Evolutionary conservation across 768 basidiomycete genomes (phyloP), one percentile per base, ranked within the genome.

Genomic region (Amanita pallidorosea): DNA sequence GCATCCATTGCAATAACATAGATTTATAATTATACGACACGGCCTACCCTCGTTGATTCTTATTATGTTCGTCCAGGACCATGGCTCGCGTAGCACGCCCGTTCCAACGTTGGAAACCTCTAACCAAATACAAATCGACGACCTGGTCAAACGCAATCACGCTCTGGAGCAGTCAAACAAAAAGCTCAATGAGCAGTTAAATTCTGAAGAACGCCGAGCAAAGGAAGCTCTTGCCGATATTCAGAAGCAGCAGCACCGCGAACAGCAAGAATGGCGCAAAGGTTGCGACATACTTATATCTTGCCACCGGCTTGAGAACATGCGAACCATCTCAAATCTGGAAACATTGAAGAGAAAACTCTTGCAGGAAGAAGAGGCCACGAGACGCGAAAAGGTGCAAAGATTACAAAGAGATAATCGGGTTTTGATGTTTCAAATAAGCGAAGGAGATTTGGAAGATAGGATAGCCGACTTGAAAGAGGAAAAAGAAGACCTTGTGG

Each of bases 71-170:
- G 56, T 52, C 15, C 54, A 58, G 22, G 58, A 54, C 20, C 53
- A 49, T 3, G 61, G 60, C 15, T 59, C 60, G 42, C 47, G 61
- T 38, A 42, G 63, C 55, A 43, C 58, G 55, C 42, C 61, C 57
- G 45, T 61, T 18, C 72, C 70, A 27, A 72, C 79, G 20, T 70
- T 85, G 58, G 77, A 78, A 54, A 70, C 78, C 22, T 73, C 80
- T 4, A 77, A 83, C 61, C 80, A 80, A 53, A 65, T 72, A 2
- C 85, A 88, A 61, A 85, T 89, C 45, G 75, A 82, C 45, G 83
- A 88, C 38, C 76, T 89, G 47, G 82, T 86, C 2, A 76, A 83
- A 55, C 73, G 79, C 54, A 83, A 77, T 58, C 79, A 79, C 22
- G 76, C 75, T 0, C 72, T 85, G 47, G 83, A 85, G 51, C 75